Base-by-base conservation (phyloP, 1,139 yeast genomes). In the Suhomyces choctaworum region DNA sequence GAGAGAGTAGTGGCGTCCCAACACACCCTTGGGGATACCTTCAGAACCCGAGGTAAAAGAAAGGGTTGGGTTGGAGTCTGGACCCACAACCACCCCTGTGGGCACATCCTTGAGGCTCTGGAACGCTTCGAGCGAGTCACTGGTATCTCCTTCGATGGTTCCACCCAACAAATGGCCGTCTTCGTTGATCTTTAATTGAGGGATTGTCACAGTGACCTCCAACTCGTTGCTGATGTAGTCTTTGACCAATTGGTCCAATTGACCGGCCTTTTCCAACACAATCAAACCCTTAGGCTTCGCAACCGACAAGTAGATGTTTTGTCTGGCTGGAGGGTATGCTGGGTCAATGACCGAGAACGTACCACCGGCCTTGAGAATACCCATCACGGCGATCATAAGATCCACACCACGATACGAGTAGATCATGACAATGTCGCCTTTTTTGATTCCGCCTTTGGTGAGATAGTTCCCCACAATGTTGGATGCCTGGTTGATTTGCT, bases 11-110 rank as follows among this genome's bases (percentile, higher is more conserved):
- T 94, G 98, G 65, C 99, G 86, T 29, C 99, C 99, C 45, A 88
- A 74, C 19, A 92, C 99, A 69, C 99, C 99, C 66, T 92, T 92
- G 50, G 99, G 99, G 47, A 92, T 72, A 60, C 99, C 99, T 64
- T 92, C 99, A 9, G 96, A 86, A 24, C 99, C 99, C 15, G 96
- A 86, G n/a, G 99, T 92, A 66, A 92, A 92, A 0, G 97, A 86
- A 32, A 92, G 72, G 3, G 99, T 92, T 30, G 99, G 99, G 56
- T 89, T 90, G 22, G 94, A 84, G 59, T 92, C 99, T 3, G 99
- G 99, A 2, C 98, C 98, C 25, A 92, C 97, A 31, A 82, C 66
- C n/a, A 92, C 92, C 16, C 96, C 96, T 2, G 96, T 81, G 37
- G 86, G 76, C 26, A 71, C 60, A 33, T 73, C 70, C 47, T 71